Evolutionary conservation across 305 asterid species (phyloP).

Genomic region (Fraxinus ornus): DNA sequence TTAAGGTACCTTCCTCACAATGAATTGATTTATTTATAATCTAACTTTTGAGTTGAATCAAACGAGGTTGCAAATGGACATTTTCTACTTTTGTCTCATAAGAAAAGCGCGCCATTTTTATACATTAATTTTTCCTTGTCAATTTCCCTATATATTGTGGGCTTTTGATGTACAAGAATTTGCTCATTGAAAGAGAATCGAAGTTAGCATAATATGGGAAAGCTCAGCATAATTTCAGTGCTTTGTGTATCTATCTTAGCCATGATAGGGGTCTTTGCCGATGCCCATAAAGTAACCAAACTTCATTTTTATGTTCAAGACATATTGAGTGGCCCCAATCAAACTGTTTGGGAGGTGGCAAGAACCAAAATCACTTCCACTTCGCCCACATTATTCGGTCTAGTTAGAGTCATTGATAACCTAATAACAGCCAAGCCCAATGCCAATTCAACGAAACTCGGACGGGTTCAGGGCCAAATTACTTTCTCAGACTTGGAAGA

Average conservation of each 20-base stretch:
- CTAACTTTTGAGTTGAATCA: no score
- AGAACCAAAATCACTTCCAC: slow-evolving; percentile 24
- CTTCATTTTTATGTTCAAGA: slow-evolving; percentile 38
- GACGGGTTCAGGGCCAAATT: slow-evolving; percentile 43
- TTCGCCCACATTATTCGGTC: slow-evolving; percentile 32
- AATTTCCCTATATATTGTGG: not conserved
- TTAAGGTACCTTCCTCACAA: no score
- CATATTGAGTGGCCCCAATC: slow-evolving; percentile 24
- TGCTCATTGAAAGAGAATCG: not conserved
- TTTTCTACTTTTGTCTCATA: no score
- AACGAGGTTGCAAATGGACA: no score
- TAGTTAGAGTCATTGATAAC: slow-evolving; percentile 35
- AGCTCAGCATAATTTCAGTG: not conserved
- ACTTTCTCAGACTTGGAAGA: slow-evolving; percentile 25
- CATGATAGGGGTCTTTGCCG: not conserved
- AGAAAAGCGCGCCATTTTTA: no score
- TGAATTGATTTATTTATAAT: no score
- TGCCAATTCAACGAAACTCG: slow-evolving; percentile 26
- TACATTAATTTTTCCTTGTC: no score
- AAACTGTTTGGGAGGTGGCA: slow-evolving; percentile 42
- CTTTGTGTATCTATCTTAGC: slow-evolving; percentile 6
- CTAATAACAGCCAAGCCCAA: slow-evolving; percentile 25
- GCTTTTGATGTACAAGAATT: not conserved
- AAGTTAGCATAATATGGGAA: not conserved
- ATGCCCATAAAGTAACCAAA: not conserved